Percentiles rank a stretch among this genome's conserved stretches.
These are phyloP conservation scores for Exophiala sp. DNA, from an alignment of 2,329 filamentous ascomycete genomes.

Conservation along the genomic window DNA sequence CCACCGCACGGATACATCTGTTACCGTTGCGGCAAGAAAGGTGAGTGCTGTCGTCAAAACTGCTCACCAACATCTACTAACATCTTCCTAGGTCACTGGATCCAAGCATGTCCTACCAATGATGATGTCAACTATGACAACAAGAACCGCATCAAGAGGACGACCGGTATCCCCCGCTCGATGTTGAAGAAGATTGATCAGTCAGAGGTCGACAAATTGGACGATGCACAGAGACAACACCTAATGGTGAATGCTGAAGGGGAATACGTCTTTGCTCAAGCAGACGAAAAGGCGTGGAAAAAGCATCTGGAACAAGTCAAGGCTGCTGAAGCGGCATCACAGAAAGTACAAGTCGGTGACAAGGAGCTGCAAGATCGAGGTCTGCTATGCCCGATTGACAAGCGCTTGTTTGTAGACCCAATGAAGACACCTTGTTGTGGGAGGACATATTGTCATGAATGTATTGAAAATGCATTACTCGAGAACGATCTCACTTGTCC, in stretches of 20 bases:
- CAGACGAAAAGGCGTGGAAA: constrained; percentile 94
- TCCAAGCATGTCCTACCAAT: constrained; percentile 96
- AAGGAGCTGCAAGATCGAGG: constrained; percentile 86
- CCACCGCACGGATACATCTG: constrained; percentile 93
- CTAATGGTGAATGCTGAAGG: constrained; percentile 98
- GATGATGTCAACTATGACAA: constrained; percentile 95
- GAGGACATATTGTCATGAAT: constrained; percentile 98
- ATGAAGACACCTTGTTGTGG: constrained; percentile 98
- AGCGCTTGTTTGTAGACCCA: constrained; percentile 96
- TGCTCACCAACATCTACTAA: constrained; percentile 29
- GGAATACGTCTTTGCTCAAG: constrained; percentile 93
- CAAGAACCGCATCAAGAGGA: constrained; percentile 87
- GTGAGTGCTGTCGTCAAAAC: constrained; percentile 33
- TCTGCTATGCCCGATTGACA: constrained; percentile 92
- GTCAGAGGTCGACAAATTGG: constrained; percentile 53
- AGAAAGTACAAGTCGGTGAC: constrained; percentile 70
- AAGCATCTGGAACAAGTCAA: constrained; percentile 91
- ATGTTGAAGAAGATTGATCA: constrained; percentile 96
- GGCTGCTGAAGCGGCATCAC: constrained; percentile 76
- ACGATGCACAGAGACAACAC: constrained; percentile 77
- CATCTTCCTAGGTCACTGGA: constrained; percentile 72
- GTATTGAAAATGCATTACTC: constrained; percentile 98
- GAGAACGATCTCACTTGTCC: constrained; percentile 97
- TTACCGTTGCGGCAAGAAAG: constrained; percentile 93
- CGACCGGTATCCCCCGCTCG: constrained; percentile 92